phyloP scores from a whole-genome alignment of 495 filamentous ascomycete genomes.

The Hypoxylon perforatum region DNA sequence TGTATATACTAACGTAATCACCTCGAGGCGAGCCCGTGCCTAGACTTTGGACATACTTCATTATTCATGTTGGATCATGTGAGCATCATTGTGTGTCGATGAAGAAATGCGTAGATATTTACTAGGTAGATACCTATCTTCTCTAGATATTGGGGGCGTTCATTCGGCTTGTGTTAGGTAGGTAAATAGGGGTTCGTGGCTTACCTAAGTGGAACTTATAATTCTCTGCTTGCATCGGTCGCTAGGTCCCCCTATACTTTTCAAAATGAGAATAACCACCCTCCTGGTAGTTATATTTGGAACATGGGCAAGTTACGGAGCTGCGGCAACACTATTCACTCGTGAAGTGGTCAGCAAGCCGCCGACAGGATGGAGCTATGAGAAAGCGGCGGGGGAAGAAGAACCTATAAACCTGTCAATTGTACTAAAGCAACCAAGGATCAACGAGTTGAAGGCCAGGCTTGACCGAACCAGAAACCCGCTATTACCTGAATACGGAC shows the following conservation, averaged over 20 bases:
- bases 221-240: neutral
- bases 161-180: neutral
- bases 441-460: slow-evolving; percentile 49
- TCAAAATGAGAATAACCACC: slow-evolving; percentile 13
- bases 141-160: neutral
- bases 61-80: neutral
- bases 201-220: neutral
- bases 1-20: slow-evolving; percentile 25
- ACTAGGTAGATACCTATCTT: neutral
- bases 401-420: slow-evolving; percentile 42
- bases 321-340: slow-evolving; percentile 12
- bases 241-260: neutral
- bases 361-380: slow-evolving; percentile 30
- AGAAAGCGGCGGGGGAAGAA: slow-evolving; percentile 16
- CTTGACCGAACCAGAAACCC: slow-evolving; percentile 39
- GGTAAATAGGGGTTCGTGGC: slow-evolving; percentile 1
- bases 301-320: slow-evolving; percentile 21
- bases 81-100: neutral
- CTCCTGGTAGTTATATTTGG: slow-evolving; percentile 10
- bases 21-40: slow-evolving; percentile 11
- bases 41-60: neutral
- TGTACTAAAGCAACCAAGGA: slow-evolving; percentile 50
- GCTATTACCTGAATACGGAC: slow-evolving; percentile 37
- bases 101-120: neutral
- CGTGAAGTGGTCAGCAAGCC: slow-evolving; percentile 22